Evolutionary conservation across 2,329 filamentous ascomycete species (phyloP).

Genomic region (Cercospora janseana): DNA sequence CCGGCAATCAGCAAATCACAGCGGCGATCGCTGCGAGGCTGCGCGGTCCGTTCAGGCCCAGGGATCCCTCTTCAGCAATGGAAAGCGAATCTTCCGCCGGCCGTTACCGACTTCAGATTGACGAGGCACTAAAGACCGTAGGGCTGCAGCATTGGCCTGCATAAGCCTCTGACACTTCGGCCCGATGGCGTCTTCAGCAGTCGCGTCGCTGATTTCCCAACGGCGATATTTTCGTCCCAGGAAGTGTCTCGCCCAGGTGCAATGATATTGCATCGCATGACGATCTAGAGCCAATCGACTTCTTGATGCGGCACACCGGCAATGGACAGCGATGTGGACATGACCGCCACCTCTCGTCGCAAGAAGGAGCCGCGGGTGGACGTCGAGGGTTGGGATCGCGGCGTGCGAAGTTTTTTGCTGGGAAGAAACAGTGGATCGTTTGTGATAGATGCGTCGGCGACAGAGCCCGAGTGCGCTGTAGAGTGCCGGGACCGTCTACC

Average conservation of each 20-base stretch:
- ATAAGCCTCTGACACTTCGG: slow-evolving; percentile 18
- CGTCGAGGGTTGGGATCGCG: slow-evolving; percentile 13
- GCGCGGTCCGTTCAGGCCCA: background rate
- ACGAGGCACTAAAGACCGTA: slow-evolving; percentile 17
- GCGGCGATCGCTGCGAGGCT: background rate
- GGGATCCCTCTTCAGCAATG: slow-evolving; percentile 9
- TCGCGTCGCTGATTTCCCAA: background rate
- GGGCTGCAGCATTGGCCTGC: slow-evolving; percentile 21
- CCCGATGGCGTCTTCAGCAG: slow-evolving; percentile 7
- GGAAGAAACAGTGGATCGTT: slow-evolving; percentile 18
- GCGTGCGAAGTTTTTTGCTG: slow-evolving; percentile 6
- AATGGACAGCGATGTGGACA: slow-evolving; percentile 16
- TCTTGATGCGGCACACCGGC: too few relatives aligned
- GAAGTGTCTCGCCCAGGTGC: background rate
- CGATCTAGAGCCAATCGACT: too few relatives aligned
- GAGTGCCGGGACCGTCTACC: slow-evolving; percentile 1
- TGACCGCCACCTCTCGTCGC: too few relatives aligned
- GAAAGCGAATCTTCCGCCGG: slow-evolving; percentile 11
- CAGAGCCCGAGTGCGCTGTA: slow-evolving; percentile 13
- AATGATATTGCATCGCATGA: background rate
- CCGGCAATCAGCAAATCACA: slow-evolving; percentile 9
- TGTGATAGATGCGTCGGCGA: slow-evolving; percentile 5
- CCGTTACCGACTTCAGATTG: slow-evolving; percentile 12
- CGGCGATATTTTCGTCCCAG: slow-evolving; percentile 18
- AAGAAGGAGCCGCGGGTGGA: background rate